Evolutionary conservation across 2,329 filamentous ascomycete genomes (phyloP).

Genomic region (Grosmannia serpens): DNA sequence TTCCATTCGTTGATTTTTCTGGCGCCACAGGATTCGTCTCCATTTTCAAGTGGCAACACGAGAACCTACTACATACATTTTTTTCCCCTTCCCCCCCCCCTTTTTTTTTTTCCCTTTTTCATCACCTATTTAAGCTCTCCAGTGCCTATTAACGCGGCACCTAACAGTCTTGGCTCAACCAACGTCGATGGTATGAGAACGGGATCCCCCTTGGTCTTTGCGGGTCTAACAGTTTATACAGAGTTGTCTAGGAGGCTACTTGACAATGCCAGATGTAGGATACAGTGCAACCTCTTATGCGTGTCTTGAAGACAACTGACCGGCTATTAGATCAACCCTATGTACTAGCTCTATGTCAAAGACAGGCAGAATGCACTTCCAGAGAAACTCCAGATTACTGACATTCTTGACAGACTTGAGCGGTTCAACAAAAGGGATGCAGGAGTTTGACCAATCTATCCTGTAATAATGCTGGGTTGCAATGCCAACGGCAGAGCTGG

Average conservation of each 20-base stretch:
- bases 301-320: no score
- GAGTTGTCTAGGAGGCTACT: constrained; percentile 27
- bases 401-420: constrained; percentile 43
- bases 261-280: constrained; percentile 46
- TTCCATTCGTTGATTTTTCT: constrained; percentile 48
- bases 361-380: constrained; percentile 6
- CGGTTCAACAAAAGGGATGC: constrained; percentile 56
- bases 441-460: constrained; percentile 50
- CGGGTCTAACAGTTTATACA: constrained; percentile 23
- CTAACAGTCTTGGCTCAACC: constrained; percentile 11
- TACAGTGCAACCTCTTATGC: neutral
- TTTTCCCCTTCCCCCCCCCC: neutral
- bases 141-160: constrained; percentile 20
- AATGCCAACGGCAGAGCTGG: constrained; percentile 47
- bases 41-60: constrained; percentile 40
- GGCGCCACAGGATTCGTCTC: constrained; percentile 45
- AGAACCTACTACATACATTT: constrained; percentile 36
- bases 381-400: neutral
- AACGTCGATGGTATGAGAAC: constrained; percentile 18
- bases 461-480: constrained; percentile 55
- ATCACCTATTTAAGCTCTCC: neutral
- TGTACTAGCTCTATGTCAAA: constrained; percentile 51
- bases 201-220: neutral
- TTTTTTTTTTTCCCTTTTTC: no score
- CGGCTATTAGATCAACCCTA: constrained; percentile 40